phyloP scores from a whole-genome alignment of 2,329 filamentous ascomycete species.

The Fusarium sp. region DNA sequence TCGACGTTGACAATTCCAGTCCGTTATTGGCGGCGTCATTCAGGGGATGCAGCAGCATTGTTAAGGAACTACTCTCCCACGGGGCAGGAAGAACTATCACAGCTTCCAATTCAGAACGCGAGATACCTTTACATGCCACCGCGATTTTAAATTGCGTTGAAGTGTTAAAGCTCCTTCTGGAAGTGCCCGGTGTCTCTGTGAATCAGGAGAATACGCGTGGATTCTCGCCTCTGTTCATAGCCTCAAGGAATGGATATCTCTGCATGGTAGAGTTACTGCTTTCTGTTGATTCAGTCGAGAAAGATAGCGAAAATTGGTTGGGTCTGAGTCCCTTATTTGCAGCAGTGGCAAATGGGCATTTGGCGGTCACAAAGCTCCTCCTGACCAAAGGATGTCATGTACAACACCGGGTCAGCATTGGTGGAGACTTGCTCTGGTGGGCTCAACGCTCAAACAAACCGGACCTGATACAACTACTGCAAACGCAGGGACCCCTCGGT shows the following conservation, averaged over 20 bases:
- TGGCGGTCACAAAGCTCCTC: background rate
- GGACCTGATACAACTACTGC: background rate
- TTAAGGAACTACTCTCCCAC: background rate
- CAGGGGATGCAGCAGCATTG: rapidly evolving
- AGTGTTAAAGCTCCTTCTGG: rapidly evolving
- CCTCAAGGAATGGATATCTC: background rate
- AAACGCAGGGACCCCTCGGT: rapidly evolving
- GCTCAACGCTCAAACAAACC: rapidly evolving
- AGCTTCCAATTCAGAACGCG: rapidly evolving
- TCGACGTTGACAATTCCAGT: rapidly evolving
- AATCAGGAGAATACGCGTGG: rapidly evolving
- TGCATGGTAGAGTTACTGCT: rapidly evolving
- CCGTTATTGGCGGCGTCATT: background rate
- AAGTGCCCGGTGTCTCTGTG: rapidly evolving
- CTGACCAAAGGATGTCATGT: rapidly evolving
- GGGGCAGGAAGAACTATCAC: background rate
- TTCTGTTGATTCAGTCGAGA: rapidly evolving
- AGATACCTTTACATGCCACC: rapidly evolving
- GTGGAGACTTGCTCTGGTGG: background rate
- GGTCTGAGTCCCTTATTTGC: rapidly evolving
- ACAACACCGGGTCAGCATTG: background rate
- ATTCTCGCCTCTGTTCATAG: rapidly evolving
- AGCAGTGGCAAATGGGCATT: background rate
- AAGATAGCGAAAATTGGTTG: background rate
- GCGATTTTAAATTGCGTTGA: rapidly evolving